phyloP scores from a whole-genome alignment of 129 eudicot species.

The Flaveria trinervia region DNA sequence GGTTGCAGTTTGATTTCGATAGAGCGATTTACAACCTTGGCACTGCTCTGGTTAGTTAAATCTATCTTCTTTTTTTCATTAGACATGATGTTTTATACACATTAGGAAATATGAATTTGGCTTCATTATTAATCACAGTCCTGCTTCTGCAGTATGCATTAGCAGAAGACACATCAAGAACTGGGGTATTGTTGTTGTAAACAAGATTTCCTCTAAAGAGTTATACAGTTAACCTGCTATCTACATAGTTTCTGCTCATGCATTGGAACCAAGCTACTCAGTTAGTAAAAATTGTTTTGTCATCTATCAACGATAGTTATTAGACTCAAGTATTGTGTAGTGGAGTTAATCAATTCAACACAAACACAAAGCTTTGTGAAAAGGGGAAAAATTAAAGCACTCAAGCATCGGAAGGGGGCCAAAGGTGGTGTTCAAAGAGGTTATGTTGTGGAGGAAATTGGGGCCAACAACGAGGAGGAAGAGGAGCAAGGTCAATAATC shows the following conservation, averaged over 20 bases:
- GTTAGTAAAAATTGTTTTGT: conserved; percentile 8
- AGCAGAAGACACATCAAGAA: conserved; percentile 94
- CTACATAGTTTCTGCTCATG: conserved; percentile 92
- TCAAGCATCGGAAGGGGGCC: no score
- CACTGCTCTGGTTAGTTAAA: conserved; percentile 78
- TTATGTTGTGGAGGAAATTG: conserved; percentile 44
- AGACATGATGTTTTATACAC: no score
- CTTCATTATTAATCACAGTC: background rate
- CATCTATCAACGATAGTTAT: conserved; percentile 15
- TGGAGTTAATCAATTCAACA: conserved; percentile 9
- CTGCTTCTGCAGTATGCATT: conserved; percentile 66
- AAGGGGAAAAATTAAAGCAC: background rate
- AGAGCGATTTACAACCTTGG: conserved; percentile 92
- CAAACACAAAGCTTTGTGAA: conserved; percentile 1
- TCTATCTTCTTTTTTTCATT: conserved; percentile 12
- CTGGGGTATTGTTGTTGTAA: conserved; percentile 57
- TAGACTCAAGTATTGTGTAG: conserved; percentile 24
- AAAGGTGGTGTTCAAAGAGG: conserved; percentile 28
- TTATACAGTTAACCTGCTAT: conserved; percentile 86
- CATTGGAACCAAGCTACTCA: conserved; percentile 80
- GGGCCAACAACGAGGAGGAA: conserved; percentile 30
- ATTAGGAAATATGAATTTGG: no score
- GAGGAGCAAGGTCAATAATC: conserved; percentile 26
- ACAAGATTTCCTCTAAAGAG: conserved; percentile 68
- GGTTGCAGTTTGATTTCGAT: conserved; percentile 87